Conservation (phyloP, 768 basidiomycete genomes). For the Exsudoporus frostii region DNA sequence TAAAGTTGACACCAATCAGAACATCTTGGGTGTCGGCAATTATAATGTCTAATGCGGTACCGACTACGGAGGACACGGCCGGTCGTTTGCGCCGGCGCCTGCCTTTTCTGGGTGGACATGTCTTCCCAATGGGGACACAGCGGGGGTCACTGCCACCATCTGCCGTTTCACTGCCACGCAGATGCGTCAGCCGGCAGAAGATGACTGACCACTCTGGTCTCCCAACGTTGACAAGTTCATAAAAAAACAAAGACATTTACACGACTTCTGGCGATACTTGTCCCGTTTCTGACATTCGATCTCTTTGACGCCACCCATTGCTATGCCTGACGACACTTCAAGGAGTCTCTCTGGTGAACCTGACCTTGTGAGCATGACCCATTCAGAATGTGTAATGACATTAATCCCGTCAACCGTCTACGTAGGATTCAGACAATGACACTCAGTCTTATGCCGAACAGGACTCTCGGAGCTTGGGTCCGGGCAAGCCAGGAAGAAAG, state of each 20-base stretch:
- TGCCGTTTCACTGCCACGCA: no score
- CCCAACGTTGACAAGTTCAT: not conserved
- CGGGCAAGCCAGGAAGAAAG: constrained; percentile 63
- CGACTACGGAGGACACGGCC: no score
- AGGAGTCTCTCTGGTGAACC: constrained; percentile 65
- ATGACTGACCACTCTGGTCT: not conserved
- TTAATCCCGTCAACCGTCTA: constrained; percentile 7
- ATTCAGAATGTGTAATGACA: constrained; percentile 10
- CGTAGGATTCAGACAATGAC: constrained; percentile 70
- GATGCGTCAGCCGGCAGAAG: constrained; percentile 18
- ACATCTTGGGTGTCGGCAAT: not conserved
- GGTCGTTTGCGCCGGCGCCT: not conserved
- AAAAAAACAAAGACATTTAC: not conserved
- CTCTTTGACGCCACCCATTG: constrained; percentile 11
- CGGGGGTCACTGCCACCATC: no score
- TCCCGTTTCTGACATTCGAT: constrained; percentile 29
- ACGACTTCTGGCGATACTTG: not conserved
- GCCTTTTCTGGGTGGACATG: no score
- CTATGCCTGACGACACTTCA: constrained; percentile 49
- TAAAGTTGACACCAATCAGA: not conserved
- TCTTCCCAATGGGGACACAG: not conserved
- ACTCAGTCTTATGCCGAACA: constrained; percentile 45
- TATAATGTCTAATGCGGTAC: no score
- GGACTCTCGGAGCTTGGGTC: constrained; percentile 19
- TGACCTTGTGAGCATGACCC: constrained; percentile 40